These are phyloP conservation scores for Solanum pennellii DNA, from an alignment of 257 asterid genomes.

Conservation along the genomic window DNA sequence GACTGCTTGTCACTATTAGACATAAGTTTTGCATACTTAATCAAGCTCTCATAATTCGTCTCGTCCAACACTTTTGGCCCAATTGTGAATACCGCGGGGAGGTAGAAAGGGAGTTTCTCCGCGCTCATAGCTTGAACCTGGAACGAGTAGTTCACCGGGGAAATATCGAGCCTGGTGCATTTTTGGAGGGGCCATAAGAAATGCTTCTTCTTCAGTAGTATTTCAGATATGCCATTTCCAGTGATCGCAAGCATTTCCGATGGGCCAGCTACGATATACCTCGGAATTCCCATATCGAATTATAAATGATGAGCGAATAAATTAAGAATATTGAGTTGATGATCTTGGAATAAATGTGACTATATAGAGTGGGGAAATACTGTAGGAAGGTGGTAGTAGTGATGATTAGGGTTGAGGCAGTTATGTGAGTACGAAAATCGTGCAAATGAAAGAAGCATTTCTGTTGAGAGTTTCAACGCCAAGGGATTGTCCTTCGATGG, in stretches of 20 bases:
- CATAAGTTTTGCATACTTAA: slow-evolving; percentile 53
- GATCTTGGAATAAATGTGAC: not conserved
- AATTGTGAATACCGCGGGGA: slow-evolving; percentile 67
- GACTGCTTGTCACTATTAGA: slow-evolving; percentile 46
- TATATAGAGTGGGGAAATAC: not conserved
- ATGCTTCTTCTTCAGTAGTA: not conserved
- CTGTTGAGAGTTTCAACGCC: not conserved
- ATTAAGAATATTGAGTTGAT: not conserved
- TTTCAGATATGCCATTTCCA: not conserved
- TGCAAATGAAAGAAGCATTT: not conserved
- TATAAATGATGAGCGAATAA: not conserved
- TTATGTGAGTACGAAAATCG: not conserved
- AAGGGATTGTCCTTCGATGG: not conserved
- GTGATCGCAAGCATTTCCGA: not conserved
- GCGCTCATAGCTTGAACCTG: slow-evolving; percentile 74
- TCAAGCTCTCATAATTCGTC: slow-evolving; percentile 7
- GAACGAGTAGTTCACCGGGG: slow-evolving; percentile 61
- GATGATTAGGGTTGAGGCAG: not conserved
- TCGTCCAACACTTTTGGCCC: slow-evolving; percentile 41
- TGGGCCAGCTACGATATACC: not conserved
- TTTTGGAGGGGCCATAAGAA: not conserved
- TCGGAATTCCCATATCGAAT: not conserved
- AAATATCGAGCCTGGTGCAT: slow-evolving; percentile 26
- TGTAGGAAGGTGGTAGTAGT: not conserved
- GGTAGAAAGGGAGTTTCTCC: slow-evolving; percentile 59